Evolutionary conservation across 306 rosid species (phyloP).

Genomic region (Cicer yamashitae): DNA sequence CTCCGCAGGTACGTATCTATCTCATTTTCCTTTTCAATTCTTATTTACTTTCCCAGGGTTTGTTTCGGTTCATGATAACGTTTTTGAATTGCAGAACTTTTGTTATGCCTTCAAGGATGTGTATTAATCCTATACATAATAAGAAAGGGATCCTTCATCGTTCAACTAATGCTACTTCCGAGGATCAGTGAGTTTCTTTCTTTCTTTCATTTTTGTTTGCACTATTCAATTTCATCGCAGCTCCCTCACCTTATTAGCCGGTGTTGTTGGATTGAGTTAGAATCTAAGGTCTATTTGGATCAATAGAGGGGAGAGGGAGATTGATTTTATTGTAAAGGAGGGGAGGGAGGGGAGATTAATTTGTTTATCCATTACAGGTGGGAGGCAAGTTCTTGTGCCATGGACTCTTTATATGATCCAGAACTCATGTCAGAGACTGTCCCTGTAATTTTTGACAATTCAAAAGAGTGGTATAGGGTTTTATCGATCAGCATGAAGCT

Average conservation of each 20-base stretch:
- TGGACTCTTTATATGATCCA: slow-evolving; percentile 84
- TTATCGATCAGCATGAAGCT: slow-evolving; percentile 78
- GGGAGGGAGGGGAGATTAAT: too few species aligned
- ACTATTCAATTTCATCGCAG: neutral
- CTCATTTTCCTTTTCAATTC: neutral
- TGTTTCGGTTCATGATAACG: neutral
- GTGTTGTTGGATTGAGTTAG: too few species aligned
- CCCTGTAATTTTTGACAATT: slow-evolving; percentile 87
- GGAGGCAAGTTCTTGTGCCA: slow-evolving; percentile 80
- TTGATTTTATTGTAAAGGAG: neutral
- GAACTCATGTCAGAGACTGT: slow-evolving; percentile 74
- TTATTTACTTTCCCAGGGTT: neutral
- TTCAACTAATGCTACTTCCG: slow-evolving; percentile 59
- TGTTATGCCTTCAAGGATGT: slow-evolving; percentile 96
- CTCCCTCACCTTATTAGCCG: too few species aligned
- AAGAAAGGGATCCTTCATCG: slow-evolving; percentile 84
- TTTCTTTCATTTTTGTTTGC: neutral
- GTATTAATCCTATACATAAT: slow-evolving; percentile 90
- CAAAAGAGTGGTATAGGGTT: slow-evolving; percentile 82
- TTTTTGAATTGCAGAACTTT: slow-evolving; percentile 67
- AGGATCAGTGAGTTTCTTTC: slow-evolving; percentile 63
- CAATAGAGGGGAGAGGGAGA: too few species aligned
- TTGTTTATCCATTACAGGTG: slow-evolving; percentile 62
- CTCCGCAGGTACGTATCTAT: slow-evolving; percentile 51
- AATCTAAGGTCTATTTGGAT: too few species aligned